Conservation (phyloP, 257 asterid species). For the Salvia rosmarinus region DNA sequence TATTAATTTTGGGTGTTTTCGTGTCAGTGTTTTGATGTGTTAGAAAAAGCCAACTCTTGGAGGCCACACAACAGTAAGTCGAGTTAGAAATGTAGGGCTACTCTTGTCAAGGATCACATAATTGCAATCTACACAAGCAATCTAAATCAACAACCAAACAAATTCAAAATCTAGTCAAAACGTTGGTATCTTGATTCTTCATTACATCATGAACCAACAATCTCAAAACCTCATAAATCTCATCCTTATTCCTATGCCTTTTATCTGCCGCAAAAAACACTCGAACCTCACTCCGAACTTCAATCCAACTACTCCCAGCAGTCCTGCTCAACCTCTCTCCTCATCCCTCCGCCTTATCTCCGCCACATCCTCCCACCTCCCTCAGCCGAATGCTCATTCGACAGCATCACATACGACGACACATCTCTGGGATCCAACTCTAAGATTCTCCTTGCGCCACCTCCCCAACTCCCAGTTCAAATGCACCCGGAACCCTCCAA, state of each 20-base stretch:
- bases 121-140: neutral
- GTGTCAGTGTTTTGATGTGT: too few species aligned
- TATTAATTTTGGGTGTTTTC: too few species aligned
- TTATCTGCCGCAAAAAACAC: slow-evolving; percentile 69
- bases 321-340: slow-evolving; percentile 55
- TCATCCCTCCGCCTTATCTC: slow-evolving; percentile 60
- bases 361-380: slow-evolving; percentile 67
- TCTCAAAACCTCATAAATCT: slow-evolving; percentile 48
- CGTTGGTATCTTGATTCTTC: slow-evolving; percentile 34
- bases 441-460: slow-evolving; percentile 60
- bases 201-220: slow-evolving; percentile 40
- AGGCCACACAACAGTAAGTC: too few species aligned
- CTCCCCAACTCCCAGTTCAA: slow-evolving; percentile 57
- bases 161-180: slow-evolving; percentile 27
- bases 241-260: slow-evolving; percentile 46
- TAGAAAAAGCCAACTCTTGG: too few species aligned
- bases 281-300: slow-evolving; percentile 54
- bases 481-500: slow-evolving; percentile 81
- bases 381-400: slow-evolving; percentile 82
- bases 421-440: slow-evolving; percentile 76
- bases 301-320: slow-evolving; percentile 93
- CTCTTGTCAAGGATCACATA: neutral
- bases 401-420: slow-evolving; percentile 89
- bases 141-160: neutral
- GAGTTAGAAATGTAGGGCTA: too few species aligned